These are phyloP conservation scores for Prunus fruticosa DNA, from an alignment of 306 rosid species.

Conservation along the genomic window DNA sequence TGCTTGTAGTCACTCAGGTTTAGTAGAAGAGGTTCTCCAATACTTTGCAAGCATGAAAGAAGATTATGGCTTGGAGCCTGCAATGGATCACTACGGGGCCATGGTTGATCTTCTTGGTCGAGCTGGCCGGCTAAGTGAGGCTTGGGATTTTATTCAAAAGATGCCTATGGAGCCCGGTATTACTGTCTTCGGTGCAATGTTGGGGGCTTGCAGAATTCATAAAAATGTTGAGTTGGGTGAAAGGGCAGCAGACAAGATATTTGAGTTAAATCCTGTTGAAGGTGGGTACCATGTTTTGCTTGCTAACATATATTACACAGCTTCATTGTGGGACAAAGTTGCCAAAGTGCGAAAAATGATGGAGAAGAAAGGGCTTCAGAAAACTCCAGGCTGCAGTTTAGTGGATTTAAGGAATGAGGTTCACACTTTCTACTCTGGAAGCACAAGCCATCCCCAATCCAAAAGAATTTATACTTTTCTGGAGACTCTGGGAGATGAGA, in stretches of 20 bases:
- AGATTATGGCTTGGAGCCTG: constrained; percentile 61
- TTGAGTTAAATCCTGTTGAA: constrained; percentile 63
- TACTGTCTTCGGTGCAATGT: constrained; percentile 79
- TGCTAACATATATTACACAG: constrained; percentile 74
- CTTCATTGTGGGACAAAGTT: constrained; percentile 87
- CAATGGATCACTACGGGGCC: constrained; percentile 88
- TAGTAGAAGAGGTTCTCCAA: constrained; percentile 68
- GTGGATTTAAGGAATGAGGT: constrained; percentile 78
- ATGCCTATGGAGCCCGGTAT: constrained; percentile 80
- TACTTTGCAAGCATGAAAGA: constrained; percentile 64
- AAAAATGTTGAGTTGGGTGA: constrained; percentile 79
- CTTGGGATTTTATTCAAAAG: constrained; percentile 76
- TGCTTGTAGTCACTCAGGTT: constrained; percentile 86
- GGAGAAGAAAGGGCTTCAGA: constrained; percentile 65
- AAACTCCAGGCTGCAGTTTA: constrained; percentile 90
- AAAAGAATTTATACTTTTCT: constrained; percentile 67
- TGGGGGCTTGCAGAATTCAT: constrained; percentile 83
- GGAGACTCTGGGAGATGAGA: constrained; percentile 60
- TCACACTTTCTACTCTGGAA: constrained; percentile 82
- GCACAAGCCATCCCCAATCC: constrained; percentile 82
- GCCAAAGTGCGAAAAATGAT: constrained; percentile 66
- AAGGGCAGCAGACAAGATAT: constrained; percentile 60
- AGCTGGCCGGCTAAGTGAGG: constrained; percentile 63
- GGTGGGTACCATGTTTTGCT: constrained; percentile 88
- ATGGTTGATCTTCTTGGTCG: constrained; percentile 90